Evolutionary conservation across 1,284 basidiomycete species (phyloP), one percentile per base, ranked within the genome.

Genomic region (Lentinula novae-zelandiae): DNA sequence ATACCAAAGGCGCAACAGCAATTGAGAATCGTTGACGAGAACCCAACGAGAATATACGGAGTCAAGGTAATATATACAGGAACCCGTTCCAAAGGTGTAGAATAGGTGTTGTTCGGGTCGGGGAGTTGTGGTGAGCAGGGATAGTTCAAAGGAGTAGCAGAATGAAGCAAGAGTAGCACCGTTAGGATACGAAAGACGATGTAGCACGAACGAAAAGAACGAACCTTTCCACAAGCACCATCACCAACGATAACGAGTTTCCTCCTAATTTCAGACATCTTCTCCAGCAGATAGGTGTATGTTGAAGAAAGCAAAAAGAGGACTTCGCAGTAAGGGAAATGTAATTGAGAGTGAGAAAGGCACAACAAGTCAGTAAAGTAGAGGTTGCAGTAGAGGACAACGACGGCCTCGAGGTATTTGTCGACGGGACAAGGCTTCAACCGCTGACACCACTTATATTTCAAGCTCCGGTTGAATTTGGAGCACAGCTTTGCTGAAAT

Each of bases 231-330:
- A 67, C 90, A 92, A 74, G 89, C 89, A 81, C 89, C 89, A 76
- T 91, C 89, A 66, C 89, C 89, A 64, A 90, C 89, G 73, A 90
- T 89, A 72, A 90, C 89, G 65, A 90, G 85, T 73, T 90, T 90
- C 72, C 87, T 86, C 75, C 86, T 81, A 73, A 89, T 87, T 78
- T 88, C 85, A 71, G 85, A 63, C 62, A 63, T 62, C 20, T 20
- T 52, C 48, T 31, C 49, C 31, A 49, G 31, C 31, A 40, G 31
- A 42, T 12, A 34, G 58, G 33, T 54, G 48, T 48, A 60, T 15
- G 12, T 17, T 17, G 33, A 54, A 20, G 44, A 17, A 46, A 49
- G 34, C n/a, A 17, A 36, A 53, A 46, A 46, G 31, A 34, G 9
- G 34, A 38, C 51, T n/a, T 27, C 34, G n/a, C 10, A 22, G 51